Evolutionary conservation across 306 rosid genomes (phyloP), one percentile per base, ranked within the genome.

Genomic region (Cucurbita maxima): DNA sequence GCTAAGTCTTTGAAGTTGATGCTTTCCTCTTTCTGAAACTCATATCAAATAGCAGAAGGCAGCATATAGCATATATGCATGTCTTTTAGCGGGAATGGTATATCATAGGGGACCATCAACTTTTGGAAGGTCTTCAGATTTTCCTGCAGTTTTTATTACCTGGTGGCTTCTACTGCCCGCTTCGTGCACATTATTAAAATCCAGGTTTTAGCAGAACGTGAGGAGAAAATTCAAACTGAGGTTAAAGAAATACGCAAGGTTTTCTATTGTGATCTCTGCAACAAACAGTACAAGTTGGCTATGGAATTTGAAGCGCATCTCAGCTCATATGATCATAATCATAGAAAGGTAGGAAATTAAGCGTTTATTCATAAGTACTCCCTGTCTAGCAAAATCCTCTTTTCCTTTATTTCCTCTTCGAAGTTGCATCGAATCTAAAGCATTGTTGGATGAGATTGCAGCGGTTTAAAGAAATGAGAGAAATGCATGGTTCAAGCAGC

Each of bases 81-180:
- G 96, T 83, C 94, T 90, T 90, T 90, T 87, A 85, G 86, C 78
- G 92, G 87, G 94, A 87, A 82, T 86, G 92, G 87, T 88, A 82
- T 87, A 83, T 92, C 94, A 84, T 89, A 87, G 82, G 85, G 89
- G 92, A 88, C 88, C 96, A 84, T 90, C 92, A 87, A 87, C 88
- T 87, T 90, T 90, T 90, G 96, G 94, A 90, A 84, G 96, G 83
- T 93, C 98, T 88, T 93, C 93, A 90, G 97, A 93, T 90, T 90
- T 93, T 93, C 96, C 88, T 93, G 94, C 98, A 90, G 98, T 93
- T 93, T 93, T 90, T 93, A 93, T 93, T 93, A 90, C 98, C 97
- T 90, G 98, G 94, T 89, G 97, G 98, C 96, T 88, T 92, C 96
- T 90, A 83, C 96, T 88, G 96, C 96, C 89, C 83, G 96, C 97